Conservation (phyloP, 2,329 filamentous ascomycete species). For the Emmonsiellopsis sp. region DNA sequence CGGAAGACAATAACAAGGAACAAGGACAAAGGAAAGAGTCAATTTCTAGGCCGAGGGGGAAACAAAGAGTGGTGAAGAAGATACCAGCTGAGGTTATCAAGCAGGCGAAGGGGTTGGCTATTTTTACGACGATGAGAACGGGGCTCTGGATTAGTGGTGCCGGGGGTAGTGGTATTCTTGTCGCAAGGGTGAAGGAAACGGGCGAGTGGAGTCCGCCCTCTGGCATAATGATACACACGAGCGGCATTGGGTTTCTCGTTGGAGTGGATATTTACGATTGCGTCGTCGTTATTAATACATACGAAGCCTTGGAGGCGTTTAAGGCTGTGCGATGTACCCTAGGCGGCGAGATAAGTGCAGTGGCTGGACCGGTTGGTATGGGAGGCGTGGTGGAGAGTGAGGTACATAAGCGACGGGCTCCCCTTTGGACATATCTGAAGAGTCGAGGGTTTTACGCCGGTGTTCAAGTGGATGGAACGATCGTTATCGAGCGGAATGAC, state of each 20-base stretch:
- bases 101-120: conserved; percentile 79
- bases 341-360: conserved; percentile 68
- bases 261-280: conserved; percentile 96
- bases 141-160: conserved; percentile 87
- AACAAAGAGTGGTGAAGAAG: conserved; percentile 62
- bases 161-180: conserved; percentile 77
- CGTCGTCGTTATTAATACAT: conserved; percentile 83
- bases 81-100: conserved; percentile 79
- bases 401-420: conserved; percentile 57
- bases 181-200: conserved; percentile 67
- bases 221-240: conserved; percentile 81
- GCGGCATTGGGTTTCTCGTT: conserved; percentile 77
- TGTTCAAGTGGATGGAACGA: conserved; percentile 75
- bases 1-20: not conserved
- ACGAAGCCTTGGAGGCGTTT: conserved; percentile 74
- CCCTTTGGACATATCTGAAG: conserved; percentile 80
- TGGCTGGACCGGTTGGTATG: conserved; percentile 65
- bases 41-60: conserved; percentile 46
- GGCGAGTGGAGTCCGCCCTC: conserved; percentile 88
- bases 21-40: conserved; percentile 30
- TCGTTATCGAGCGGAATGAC: conserved; percentile 75
- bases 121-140: conserved; percentile 93
- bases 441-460: conserved; percentile 81
- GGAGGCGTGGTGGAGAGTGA: conserved; percentile 65
- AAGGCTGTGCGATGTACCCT: conserved; percentile 69